phyloP scores from a whole-genome alignment of 1,139 yeast species.

The Hansenula sp. region DNA sequence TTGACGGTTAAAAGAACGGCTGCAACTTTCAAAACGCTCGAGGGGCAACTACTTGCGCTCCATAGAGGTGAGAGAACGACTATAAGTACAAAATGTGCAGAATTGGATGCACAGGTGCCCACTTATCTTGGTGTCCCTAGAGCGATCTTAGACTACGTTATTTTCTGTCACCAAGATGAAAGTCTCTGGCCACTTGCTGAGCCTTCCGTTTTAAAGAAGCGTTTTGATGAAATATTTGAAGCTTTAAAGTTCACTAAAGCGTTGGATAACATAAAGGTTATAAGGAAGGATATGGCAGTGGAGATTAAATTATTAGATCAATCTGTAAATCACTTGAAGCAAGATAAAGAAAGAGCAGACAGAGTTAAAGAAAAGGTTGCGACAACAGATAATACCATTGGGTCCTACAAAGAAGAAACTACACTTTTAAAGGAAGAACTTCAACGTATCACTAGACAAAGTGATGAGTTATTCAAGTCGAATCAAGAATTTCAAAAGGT shows the following conservation, averaged over 20 bases:
- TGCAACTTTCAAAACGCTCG: constrained; percentile 82
- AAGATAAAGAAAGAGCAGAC: constrained; percentile 70
- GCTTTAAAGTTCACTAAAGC: constrained; percentile 93
- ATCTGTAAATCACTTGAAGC: constrained; percentile 68
- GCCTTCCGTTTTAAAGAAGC: constrained; percentile 81
- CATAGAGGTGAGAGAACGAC: constrained; percentile 66
- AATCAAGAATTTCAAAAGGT: constrained; percentile 81
- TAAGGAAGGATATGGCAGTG: constrained; percentile 71
- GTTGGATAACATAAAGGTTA: constrained; percentile 67
- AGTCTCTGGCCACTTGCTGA: constrained; percentile 96
- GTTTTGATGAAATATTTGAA: constrained; percentile 95
- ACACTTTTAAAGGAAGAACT: constrained; percentile 45
- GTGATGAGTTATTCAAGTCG: constrained; percentile 63
- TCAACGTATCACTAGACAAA: constrained; percentile 48
- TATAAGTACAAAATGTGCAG: constrained; percentile 78
- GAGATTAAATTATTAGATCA: constrained; percentile 76
- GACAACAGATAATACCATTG: constrained; percentile 40
- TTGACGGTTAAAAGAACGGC: constrained; percentile 56
- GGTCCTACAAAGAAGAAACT: constrained; percentile 44
- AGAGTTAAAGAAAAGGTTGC: constrained; percentile 48
- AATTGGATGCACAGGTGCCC: constrained; percentile 80
- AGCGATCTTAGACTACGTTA: constrained; percentile 85
- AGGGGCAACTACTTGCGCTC: constrained; percentile 76
- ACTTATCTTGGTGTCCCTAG: constrained; percentile 80
- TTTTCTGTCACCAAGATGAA: constrained; percentile 97